Evolutionary conservation across 768 basidiomycete species (phyloP), one percentile per base, ranked within the genome.

Genomic region (Termitomyces titanicus): DNA sequence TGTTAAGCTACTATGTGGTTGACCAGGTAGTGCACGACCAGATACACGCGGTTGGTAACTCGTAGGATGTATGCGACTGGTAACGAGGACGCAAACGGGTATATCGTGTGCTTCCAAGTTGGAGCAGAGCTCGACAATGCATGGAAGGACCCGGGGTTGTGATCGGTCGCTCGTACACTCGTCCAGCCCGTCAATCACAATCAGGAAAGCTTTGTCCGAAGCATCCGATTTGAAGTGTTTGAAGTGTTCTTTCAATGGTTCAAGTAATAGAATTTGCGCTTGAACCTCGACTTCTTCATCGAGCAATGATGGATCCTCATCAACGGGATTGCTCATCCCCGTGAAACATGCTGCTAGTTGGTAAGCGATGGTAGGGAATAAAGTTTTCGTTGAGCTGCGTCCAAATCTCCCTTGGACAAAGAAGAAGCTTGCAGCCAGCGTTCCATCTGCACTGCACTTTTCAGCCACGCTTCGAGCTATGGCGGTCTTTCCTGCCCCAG

Each of bases 401-500:
- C 29, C 29, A 29, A 29, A 29, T 29, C 29, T 29, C 29, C 38
- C 38, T 18, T 13, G 38, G n/a, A 37, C 46, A 29, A 46, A 53
- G 44, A 53, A 53, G 29, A 45, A 53, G 52, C 44, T 53, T 24
- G 52, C 52, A 4, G 52, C 52, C 15, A 46, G 44, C 6, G 15
- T 13, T n/a, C 15, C 24, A 35, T 17, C 17, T 3, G 44, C 10
- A 13, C 33, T 43, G 17, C 52, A 46, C 11, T 5, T 25, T 15
- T 46, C 34, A 4, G 34, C 40, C 4, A 53, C 24, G 7, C 38
- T 52, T 17, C 43, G 42, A 5, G 51, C 42, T 25, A 53, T 44
- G 27, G 44, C 52, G 7, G 44, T 34, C 45, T 53, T 53, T 24
- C 52, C 52, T 10, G 52, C 43, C 3, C 52, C 43, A 10, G 52